Evolutionary conservation across 352 stramenopile species (phyloP).

Genomic region (Globisporangium spiculum): DNA sequence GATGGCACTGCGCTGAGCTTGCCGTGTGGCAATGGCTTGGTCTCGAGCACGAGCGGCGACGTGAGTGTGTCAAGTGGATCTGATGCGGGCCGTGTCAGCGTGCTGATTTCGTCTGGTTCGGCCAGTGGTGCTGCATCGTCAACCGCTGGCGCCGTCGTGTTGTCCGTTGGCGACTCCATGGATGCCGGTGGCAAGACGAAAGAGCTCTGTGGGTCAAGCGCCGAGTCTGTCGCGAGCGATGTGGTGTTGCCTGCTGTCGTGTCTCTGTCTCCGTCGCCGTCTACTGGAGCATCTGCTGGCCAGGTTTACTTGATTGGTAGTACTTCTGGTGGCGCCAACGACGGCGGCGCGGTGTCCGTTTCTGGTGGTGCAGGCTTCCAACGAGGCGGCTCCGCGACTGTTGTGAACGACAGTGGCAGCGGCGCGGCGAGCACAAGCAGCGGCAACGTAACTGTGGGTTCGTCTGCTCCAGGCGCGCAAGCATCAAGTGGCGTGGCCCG

Average conservation of each 20-base stretch:
- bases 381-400: not conserved
- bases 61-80: constrained; percentile 19
- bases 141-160: not conserved
- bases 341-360: not conserved
- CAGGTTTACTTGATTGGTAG: not conserved
- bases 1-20: constrained; percentile 17
- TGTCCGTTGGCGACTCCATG: constrained; percentile 4
- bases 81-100: not conserved
- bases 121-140: not conserved
- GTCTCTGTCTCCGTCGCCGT: constrained; percentile 6
- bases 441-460: not conserved
- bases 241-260: not conserved
- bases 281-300: not conserved
- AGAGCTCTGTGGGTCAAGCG: constrained; percentile 12
- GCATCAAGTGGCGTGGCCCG: not conserved
- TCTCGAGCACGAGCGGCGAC: constrained; percentile 1
- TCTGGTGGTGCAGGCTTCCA: not conserved
- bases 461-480: not conserved
- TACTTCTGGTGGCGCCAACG: not conserved
- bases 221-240: constrained; percentile 3
- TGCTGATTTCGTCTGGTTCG: constrained; percentile 8
- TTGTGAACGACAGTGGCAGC: not conserved
- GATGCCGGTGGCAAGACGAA: constrained; percentile 13
- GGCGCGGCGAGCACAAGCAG: constrained; percentile 10
- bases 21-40: constrained; percentile 18